Conservation (phyloP, 2,329 filamentous ascomycete genomes). For the Penicillium sp. region DNA sequence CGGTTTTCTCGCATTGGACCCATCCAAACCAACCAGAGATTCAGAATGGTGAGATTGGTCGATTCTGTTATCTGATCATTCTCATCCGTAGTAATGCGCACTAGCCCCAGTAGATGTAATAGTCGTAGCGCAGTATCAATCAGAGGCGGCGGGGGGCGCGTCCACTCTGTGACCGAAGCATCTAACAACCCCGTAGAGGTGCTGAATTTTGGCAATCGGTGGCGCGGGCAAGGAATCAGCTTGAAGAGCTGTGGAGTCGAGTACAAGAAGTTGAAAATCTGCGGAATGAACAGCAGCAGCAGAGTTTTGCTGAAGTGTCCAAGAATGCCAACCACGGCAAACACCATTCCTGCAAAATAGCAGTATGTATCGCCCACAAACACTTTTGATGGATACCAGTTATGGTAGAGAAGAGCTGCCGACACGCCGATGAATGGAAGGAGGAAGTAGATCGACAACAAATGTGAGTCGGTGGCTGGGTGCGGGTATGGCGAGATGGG, state of each 20-base stretch:
- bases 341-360: constrained; percentile 99
- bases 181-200: constrained; percentile 78
- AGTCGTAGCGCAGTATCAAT: constrained; percentile 64
- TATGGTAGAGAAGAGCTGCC: constrained; percentile 78
- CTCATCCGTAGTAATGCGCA: constrained; percentile 64
- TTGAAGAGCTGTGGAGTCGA: constrained; percentile 88
- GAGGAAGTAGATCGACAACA: constrained; percentile 93
- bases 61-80: constrained; percentile 71
- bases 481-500: constrained; percentile 76
- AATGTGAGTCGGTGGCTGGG: constrained; percentile 88
- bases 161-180: constrained; percentile 76
- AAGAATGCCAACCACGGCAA: constrained; percentile 92
- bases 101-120: constrained; percentile 63
- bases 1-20: constrained; percentile 85
- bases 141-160: constrained; percentile 62
- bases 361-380: constrained; percentile 99
- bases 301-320: constrained; percentile 98
- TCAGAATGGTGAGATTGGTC: constrained; percentile 88
- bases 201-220: constrained; percentile 87
- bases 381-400: constrained; percentile 91
- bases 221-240: constrained; percentile 84
- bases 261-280: constrained; percentile 96
- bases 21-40: constrained; percentile 94
- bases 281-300: constrained; percentile 81
- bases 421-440: constrained; percentile 93